Conservation (phyloP, 202 grass and related monocot species). For the Carex arenaria region DNA sequence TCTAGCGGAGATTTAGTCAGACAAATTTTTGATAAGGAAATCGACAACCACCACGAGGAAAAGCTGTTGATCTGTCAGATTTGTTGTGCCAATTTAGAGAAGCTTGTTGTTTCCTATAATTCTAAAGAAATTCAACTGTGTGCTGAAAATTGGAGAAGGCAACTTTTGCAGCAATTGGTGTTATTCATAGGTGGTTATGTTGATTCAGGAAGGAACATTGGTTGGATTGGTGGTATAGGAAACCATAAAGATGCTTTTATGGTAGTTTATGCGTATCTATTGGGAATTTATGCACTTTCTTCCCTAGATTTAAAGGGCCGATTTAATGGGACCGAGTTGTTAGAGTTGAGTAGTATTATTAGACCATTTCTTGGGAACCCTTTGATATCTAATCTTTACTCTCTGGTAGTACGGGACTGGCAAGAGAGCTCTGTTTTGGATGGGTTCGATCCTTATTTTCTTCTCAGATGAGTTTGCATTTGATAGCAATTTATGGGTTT, state of each 20-base stretch:
- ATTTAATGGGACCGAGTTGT: slow-evolving; percentile 31
- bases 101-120: slow-evolving; percentile 50
- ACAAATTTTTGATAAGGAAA: slow-evolving; percentile 98
- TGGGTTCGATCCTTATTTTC: slow-evolving; percentile 90
- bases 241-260: slow-evolving; percentile 92
- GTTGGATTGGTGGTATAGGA: slow-evolving; percentile 90
- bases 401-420: slow-evolving; percentile 34
- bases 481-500: background rate
- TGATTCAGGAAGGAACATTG: slow-evolving; percentile 48
- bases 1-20: slow-evolving; percentile 66
- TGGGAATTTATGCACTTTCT: slow-evolving; percentile 65
- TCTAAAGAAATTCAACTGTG: slow-evolving; percentile 30
- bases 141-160: slow-evolving; percentile 51
- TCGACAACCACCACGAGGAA: slow-evolving; percentile 96
- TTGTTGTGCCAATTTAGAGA: slow-evolving; percentile 71
- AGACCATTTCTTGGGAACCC: slow-evolving; percentile 79
- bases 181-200: slow-evolving; percentile 45
- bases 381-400: slow-evolving; percentile 71
- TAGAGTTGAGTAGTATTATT: slow-evolving; percentile 41
- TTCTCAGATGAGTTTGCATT: slow-evolving; percentile 49
- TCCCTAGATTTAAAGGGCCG: slow-evolving; percentile 17
- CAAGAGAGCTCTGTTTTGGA: slow-evolving; percentile 14
- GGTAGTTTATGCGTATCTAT: slow-evolving; percentile 64
- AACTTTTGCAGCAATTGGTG: slow-evolving; percentile 53
- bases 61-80: slow-evolving; percentile 93